phyloP scores from a whole-genome alignment of 2,329 filamentous ascomycete species.

The Cordyceps cicadae region DNA sequence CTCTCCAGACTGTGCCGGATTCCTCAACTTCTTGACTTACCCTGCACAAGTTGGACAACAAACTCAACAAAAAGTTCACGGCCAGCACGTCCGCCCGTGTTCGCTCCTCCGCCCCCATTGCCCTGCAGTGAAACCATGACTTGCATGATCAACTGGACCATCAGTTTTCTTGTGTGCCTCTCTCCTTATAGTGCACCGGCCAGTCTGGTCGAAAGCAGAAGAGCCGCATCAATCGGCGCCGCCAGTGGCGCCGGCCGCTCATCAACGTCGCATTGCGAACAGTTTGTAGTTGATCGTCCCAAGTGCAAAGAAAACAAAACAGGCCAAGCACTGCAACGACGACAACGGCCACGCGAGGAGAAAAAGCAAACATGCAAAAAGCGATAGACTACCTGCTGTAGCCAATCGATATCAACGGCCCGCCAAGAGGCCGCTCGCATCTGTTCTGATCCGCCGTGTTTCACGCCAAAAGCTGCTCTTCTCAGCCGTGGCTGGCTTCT shows the following conservation, averaged over 20 bases:
- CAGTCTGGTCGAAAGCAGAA: not conserved
- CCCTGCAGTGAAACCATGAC: not conserved
- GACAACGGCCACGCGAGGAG: not conserved
- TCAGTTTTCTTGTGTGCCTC: not conserved
- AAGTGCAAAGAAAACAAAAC: not conserved
- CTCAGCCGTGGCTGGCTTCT: not conserved
- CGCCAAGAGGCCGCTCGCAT: not conserved
- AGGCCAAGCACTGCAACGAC: not conserved
- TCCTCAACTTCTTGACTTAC: conserved; percentile 4
- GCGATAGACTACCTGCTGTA: not conserved
- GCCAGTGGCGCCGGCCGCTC: not conserved
- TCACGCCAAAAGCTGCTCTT: not conserved
- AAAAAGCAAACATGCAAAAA: conserved; percentile 6
- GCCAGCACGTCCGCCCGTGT: not conserved
- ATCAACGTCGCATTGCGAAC: not conserved
- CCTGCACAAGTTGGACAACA: not conserved
- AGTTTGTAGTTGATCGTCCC: not conserved
- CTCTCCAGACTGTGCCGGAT: not conserved
- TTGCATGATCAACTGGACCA: conserved; percentile 6
- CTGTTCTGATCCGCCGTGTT: not conserved
- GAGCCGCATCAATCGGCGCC: conserved; percentile 3
- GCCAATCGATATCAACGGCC: not conserved
- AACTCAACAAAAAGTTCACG: not conserved
- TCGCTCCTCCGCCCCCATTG: not conserved
- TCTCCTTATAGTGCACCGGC: not conserved